Base-by-base conservation (phyloP, 2,329 filamentous ascomycete genomes). In the Thyridium curvatum region DNA sequence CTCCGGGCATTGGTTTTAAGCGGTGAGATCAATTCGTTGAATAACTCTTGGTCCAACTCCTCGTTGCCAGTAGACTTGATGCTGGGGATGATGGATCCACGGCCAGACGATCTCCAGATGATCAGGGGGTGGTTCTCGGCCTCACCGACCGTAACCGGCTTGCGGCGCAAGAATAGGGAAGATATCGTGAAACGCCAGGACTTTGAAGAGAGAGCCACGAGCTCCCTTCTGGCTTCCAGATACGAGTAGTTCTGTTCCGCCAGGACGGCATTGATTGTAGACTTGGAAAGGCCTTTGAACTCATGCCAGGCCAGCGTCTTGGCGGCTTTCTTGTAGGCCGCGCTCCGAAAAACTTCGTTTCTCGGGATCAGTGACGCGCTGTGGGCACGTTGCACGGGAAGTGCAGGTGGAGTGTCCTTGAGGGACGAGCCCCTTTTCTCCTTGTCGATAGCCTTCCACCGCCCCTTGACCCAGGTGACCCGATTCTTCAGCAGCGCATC, bases 231-330 rank as follows among this genome's bases (percentile, higher is more conserved):
- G 12, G 84, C 81, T 21, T 82, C 74, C 16, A 83, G 77, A 52
- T 91, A 93, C 8, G 82, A 84, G 60, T 86, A 81, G 61, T 93
- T 93, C 53, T 75, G 79, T 58, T 93, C 86, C 36, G 85, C 86
- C 35, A 93, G 72, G 8, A 93, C 85, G 8, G 82, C 86, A 53
- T 82, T 79, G 60, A 91, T 84, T 4, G 84, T 80, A 2, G 84
- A 86, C 41, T 77, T 75, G 12, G 83, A 80, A 32, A 91, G 64
- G 15, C 80, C 82, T 51, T 79, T 82, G 64, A 91, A 93, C 59
- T 93, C 86, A 41, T 79, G 74, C 59, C 79, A 82, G 17, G 85
- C 74, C 17, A 86, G 66, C n/a, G 65, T 61, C 53, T 77, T 78
- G 8, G 83, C 84, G 8, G 85, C 84, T 42, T 73, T 67, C 47